Conservation (phyloP, 169 alveolate genomes). For the Cryptosporidium bovis region DNA sequence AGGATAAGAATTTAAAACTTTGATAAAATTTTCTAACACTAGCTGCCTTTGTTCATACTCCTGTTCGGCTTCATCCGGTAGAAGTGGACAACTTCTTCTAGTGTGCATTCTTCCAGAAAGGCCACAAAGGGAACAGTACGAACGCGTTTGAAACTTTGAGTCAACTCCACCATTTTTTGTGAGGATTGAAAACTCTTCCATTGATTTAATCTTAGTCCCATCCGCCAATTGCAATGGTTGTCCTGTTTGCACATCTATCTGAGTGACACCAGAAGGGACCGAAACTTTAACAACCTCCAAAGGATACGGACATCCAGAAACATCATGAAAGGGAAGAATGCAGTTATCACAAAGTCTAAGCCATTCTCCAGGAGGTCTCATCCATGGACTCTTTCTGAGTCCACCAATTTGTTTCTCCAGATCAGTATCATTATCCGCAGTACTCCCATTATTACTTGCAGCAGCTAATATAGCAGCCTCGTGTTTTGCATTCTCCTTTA, state of each 20-base stretch:
- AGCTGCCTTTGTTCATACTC: conserved; percentile 59
- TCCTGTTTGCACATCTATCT: conserved; percentile 63
- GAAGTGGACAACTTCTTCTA: conserved; percentile 73
- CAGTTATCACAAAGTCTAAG: conserved; percentile 66
- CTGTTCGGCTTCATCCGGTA: conserved; percentile 66
- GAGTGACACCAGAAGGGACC: conserved; percentile 74
- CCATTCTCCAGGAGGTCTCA: conserved; percentile 75
- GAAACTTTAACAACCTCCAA: conserved; percentile 70
- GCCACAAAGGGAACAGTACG: conserved; percentile 66
- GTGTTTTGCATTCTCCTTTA: conserved; percentile 63
- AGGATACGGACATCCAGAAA: conserved; percentile 73
- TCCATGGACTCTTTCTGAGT: conserved; percentile 67
- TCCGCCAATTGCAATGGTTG: conserved; percentile 70
- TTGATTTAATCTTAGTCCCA: conserved; percentile 41
- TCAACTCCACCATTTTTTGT: conserved; percentile 55
- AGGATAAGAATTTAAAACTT: conserved; percentile 31
- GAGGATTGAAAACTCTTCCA: conserved; percentile 43
- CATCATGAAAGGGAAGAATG: conserved; percentile 64
- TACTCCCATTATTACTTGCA: conserved; percentile 19
- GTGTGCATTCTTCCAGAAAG: conserved; percentile 73
- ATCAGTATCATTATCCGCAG: conserved; percentile 48
- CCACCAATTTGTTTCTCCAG: conserved; percentile 60
- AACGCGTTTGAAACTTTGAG: conserved; percentile 66
- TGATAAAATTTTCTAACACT: conserved; percentile 50
- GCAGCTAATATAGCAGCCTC: conserved; percentile 72